A percentile compares a stretch with the other conserved stretches of the same genome.
Evolutionary conservation across 352 stramenopile species (phyloP).

Genomic region (Phytophthora chlamydospora): DNA sequence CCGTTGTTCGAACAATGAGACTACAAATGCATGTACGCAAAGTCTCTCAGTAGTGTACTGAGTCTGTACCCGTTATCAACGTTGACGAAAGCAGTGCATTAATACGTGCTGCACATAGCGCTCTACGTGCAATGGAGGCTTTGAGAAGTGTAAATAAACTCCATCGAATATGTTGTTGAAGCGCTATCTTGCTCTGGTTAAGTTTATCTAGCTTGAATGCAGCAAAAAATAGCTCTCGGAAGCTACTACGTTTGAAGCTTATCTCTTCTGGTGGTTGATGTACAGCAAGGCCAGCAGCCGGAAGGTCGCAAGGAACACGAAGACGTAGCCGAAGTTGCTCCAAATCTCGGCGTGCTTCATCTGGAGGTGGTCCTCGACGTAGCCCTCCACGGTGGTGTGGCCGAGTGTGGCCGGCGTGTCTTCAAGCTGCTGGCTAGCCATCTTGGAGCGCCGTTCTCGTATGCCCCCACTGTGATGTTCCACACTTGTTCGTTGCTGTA

Average conservation of each 20-base stretch:
- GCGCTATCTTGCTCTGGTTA: too few species aligned
- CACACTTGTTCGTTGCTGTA: constrained; percentile 8
- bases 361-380: constrained; percentile 34
- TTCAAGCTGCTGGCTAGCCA: constrained; percentile 13
- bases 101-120: too few species aligned
- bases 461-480: constrained; percentile 1
- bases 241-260: too few species aligned
- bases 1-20: too few species aligned
- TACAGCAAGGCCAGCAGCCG: constrained; percentile 17
- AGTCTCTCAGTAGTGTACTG: too few species aligned
- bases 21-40: too few species aligned
- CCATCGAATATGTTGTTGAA: too few species aligned
- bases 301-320: constrained; percentile 30
- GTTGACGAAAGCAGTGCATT: not conserved
- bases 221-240: too few species aligned
- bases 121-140: too few species aligned
- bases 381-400: constrained; percentile 30
- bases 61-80: too few species aligned
- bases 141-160: too few species aligned
- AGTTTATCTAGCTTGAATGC: too few species aligned
- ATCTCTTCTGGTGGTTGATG: constrained; percentile 16
- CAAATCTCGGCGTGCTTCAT: constrained; percentile 35
- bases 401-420: constrained; percentile 10
- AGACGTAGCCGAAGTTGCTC: constrained; percentile 33
- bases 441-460: constrained; percentile 2